Conservation (phyloP, 1,139 yeast genomes). For the Sugiyamaella novakii region DNA sequence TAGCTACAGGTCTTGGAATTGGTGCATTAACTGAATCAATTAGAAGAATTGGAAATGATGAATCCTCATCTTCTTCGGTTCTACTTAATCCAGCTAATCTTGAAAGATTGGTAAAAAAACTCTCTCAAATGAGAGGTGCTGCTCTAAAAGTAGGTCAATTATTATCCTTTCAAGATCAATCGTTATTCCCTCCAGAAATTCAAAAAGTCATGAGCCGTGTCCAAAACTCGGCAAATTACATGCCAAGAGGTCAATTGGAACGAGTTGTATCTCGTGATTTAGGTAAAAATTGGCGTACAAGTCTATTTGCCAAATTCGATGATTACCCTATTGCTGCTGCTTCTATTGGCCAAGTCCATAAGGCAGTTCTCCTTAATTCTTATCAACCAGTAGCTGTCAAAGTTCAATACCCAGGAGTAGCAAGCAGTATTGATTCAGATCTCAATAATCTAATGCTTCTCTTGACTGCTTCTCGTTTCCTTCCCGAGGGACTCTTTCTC, state of each 20-base stretch:
- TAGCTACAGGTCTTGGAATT: conserved; percentile 89
- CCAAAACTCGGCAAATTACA: conserved; percentile 92
- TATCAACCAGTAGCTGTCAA: conserved; percentile 87
- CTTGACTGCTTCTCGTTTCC: conserved; percentile 78
- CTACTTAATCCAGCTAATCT: conserved; percentile 80
- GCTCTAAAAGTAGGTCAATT: conserved; percentile 95
- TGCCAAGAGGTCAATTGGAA: conserved; percentile 92
- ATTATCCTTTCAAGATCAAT: conserved; percentile 86
- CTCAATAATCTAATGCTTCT: conserved; percentile 79
- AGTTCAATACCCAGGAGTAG: conserved; percentile 98
- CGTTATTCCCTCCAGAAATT: conserved; percentile 80
- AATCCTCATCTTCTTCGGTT: conserved; percentile 50
- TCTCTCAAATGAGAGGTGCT: conserved; percentile 96
- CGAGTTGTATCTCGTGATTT: conserved; percentile 71
- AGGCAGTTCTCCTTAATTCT: conserved; percentile 59
- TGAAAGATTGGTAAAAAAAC: conserved; percentile 82
- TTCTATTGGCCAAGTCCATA: conserved; percentile 94
- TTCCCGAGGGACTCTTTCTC: conserved; percentile 89
- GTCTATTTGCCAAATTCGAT: conserved; percentile 69
- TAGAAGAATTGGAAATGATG: conserved; percentile 58
- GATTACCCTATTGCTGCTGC: conserved; percentile 97
- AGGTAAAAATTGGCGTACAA: conserved; percentile 76
- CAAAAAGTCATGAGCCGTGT: conserved; percentile 79
- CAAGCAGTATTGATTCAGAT: conserved; percentile 89
- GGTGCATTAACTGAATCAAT: conserved; percentile 83